phyloP scores from a whole-genome alignment of 441 rosid genomes.

The Populus hybrid region DNA sequence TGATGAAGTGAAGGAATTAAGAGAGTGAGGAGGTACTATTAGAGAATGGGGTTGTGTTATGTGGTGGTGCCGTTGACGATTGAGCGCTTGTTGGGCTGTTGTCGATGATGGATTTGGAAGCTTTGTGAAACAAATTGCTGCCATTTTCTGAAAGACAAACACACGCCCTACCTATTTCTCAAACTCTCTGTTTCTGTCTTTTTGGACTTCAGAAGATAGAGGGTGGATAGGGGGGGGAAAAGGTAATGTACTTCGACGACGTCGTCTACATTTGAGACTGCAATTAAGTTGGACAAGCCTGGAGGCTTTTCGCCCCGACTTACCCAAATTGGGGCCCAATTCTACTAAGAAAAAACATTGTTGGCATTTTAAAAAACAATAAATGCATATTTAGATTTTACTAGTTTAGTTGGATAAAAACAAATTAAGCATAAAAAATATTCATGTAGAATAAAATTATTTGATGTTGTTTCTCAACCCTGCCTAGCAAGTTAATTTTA shows the following conservation, averaged over 20 bases:
- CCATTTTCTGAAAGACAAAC: constrained; percentile 32
- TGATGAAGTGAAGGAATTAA: constrained; percentile 16
- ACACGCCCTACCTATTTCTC: too few relatives aligned
- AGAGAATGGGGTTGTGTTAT: constrained; percentile 3
- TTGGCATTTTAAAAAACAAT: too few relatives aligned
- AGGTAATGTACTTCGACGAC: not conserved
- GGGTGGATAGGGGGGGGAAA: not conserved
- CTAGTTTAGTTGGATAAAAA: too few relatives aligned
- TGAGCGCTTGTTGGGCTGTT: constrained; percentile 7
- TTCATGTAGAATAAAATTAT: too few relatives aligned
- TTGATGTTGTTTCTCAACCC: too few relatives aligned
- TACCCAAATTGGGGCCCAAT: too few relatives aligned
- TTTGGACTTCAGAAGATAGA: not conserved
- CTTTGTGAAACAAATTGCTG: constrained; percentile 36
- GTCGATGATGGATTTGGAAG: constrained; percentile 23
- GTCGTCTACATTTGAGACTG: not conserved
- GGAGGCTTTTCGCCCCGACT: too few relatives aligned
- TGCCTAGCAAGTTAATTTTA: too few relatives aligned
- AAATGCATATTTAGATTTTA: too few relatives aligned
- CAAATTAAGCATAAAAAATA: too few relatives aligned
- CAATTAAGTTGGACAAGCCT: too few relatives aligned
- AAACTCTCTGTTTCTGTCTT: not conserved
- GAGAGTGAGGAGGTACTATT: constrained; percentile 16
- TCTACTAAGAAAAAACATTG: too few relatives aligned
- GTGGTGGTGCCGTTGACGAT: constrained; percentile 16